A percentile compares a stretch with the other conserved stretches of the same genome.
phyloP scores from a whole-genome alignment of 2,329 filamentous ascomycete genomes.

The Trichoderma endophyticum region DNA sequence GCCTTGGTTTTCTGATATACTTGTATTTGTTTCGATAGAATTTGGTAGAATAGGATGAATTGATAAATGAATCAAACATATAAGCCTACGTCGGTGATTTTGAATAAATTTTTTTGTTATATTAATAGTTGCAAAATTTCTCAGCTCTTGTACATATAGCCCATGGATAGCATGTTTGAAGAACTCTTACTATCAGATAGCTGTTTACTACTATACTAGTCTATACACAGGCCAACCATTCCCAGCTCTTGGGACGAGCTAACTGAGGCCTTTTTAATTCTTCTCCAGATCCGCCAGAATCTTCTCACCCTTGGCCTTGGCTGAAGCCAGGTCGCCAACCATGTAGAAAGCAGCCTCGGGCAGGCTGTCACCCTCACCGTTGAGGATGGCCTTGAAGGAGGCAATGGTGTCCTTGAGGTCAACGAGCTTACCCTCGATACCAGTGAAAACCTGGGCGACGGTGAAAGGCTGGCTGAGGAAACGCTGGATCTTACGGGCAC shows the following conservation, averaged over 20 bases:
- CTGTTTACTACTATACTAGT: constrained; percentile 34
- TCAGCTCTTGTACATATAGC: constrained; percentile 10
- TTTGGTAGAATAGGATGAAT: neutral
- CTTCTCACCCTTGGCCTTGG: constrained; percentile 97
- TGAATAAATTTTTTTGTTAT: constrained; percentile 3
- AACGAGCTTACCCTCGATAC: constrained; percentile 94
- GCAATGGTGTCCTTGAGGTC: constrained; percentile 97
- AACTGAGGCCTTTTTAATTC: constrained; percentile 43
- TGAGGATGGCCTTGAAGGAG: constrained; percentile 96
- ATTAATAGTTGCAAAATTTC: constrained; percentile 12
- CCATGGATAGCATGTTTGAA: constrained; percentile 13
- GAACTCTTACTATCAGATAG: constrained; percentile 15
- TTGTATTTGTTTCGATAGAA: neutral
- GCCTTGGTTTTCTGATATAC: neutral
- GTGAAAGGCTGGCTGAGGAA: constrained; percentile 99
- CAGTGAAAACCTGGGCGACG: constrained; percentile 77
- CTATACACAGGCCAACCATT: constrained; percentile 53
- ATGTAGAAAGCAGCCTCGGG: constrained; percentile 96
- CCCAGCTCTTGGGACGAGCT: constrained; percentile 36
- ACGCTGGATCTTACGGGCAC: constrained; percentile 99
- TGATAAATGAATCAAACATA: neutral
- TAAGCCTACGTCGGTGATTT: neutral
- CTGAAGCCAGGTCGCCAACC: constrained; percentile 93
- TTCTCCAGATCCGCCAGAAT: constrained; percentile 92
- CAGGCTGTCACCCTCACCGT: constrained; percentile 91